Evolutionary conservation across 805 yeast genomes (phyloP).

Genomic region (Blastobotrys robertii): DNA sequence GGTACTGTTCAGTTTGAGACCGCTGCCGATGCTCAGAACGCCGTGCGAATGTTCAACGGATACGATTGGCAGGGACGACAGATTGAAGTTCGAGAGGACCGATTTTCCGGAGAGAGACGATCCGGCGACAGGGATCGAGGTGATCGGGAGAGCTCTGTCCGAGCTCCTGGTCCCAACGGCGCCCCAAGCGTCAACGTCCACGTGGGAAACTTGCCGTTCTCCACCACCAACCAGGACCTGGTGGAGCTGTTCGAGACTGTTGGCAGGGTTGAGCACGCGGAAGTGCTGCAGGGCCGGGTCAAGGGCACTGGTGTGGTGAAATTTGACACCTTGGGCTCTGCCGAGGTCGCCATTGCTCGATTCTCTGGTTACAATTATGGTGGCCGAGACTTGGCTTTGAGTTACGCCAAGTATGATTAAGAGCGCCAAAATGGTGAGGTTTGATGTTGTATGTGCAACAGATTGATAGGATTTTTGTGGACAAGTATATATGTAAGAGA

Average conservation of each 20-base stretch:
- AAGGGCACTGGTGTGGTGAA: slow-evolving; percentile 81
- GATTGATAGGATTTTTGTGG: too few species aligned
- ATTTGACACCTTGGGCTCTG: slow-evolving; percentile 55
- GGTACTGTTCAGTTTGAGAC: slow-evolving; percentile 70
- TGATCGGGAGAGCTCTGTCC: slow-evolving; percentile 1
- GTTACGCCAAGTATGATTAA: slow-evolving; percentile 45
- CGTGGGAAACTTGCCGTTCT: slow-evolving; percentile 76
- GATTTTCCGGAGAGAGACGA: slow-evolving; percentile 22
- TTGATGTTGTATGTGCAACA: not conserved
- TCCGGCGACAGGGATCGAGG: slow-evolving; percentile 6
- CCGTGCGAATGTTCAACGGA: slow-evolving; percentile 62
- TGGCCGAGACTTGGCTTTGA: slow-evolving; percentile 56
- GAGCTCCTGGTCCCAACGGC: slow-evolving; percentile 38
- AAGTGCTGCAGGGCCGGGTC: slow-evolving; percentile 64
- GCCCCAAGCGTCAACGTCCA: slow-evolving; percentile 51
- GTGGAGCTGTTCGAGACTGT: slow-evolving; percentile 78
- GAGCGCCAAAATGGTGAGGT: not conserved
- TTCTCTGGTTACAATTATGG: slow-evolving; percentile 79
- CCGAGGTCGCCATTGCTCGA: slow-evolving; percentile 65
- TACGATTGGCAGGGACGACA: slow-evolving; percentile 64
- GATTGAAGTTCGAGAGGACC: slow-evolving; percentile 74
- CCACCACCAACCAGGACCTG: slow-evolving; percentile 79
- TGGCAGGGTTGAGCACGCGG: slow-evolving; percentile 68
- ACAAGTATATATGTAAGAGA: too few species aligned
- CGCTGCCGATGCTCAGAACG: slow-evolving; percentile 58